A percentile compares a stretch with the other conserved stretches of the same genome.
Evolutionary conservation across 345 rosid species (phyloP).

Genomic region (Psidium guajava): DNA sequence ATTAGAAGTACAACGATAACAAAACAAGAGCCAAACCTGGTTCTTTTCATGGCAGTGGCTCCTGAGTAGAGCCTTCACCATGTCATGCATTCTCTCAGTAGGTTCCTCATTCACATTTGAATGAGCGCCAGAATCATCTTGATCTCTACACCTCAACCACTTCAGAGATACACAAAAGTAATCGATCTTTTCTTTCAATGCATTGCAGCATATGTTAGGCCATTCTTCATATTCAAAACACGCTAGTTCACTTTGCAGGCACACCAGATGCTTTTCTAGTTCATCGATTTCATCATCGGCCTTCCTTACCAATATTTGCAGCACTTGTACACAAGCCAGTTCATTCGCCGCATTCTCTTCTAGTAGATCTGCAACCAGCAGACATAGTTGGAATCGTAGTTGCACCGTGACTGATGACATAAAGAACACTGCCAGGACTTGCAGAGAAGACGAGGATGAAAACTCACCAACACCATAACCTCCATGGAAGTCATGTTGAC

Average conservation of each 20-base stretch:
- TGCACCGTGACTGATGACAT: neutral
- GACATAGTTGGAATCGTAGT: neutral
- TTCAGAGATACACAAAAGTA: conserved; percentile 18
- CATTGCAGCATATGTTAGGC: conserved; percentile 26
- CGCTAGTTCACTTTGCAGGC: conserved; percentile 31
- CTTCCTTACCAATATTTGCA: conserved; percentile 35
- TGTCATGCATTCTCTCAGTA: conserved; percentile 22
- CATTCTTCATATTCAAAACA: conserved; percentile 44
- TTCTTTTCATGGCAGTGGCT: conserved; percentile 10
- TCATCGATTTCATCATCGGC: conserved; percentile 42
- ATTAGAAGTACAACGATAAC: neutral
- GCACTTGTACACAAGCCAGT: conserved; percentile 39
- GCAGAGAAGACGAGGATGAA: neutral
- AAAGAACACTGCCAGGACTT: neutral
- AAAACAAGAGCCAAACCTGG: conserved; percentile 24
- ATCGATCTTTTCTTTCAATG: conserved; percentile 32
- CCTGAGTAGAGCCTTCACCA: conserved; percentile 21
- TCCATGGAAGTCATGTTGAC: conserved; percentile 27
- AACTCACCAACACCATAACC: conserved; percentile 40
- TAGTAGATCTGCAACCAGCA: conserved; percentile 29
- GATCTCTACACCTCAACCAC: conserved; percentile 23
- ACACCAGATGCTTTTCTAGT: conserved; percentile 32
- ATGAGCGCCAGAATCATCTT: conserved; percentile 16
- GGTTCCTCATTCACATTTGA: conserved; percentile 26
- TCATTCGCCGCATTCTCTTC: conserved; percentile 53